Percentiles rank a stretch among this genome's conserved stretches.
These are phyloP conservation scores for Carex arenaria DNA, from an alignment of 202 grass and related monocot genomes.

Conservation along the genomic window DNA sequence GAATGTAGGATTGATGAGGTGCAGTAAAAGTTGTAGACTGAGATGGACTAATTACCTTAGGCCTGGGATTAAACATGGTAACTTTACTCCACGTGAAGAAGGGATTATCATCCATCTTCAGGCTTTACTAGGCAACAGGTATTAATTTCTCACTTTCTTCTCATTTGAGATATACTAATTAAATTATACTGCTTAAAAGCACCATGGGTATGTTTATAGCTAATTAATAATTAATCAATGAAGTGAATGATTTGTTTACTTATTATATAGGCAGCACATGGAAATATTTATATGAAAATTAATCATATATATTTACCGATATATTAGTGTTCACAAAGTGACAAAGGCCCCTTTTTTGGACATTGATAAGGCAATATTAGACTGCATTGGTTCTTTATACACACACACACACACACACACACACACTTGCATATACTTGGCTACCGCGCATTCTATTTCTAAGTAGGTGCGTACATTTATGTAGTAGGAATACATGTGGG, in stretches of 20 bases:
- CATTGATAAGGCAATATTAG: not conserved
- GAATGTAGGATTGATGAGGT: slow-evolving; percentile 28
- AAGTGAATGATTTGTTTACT: not conserved
- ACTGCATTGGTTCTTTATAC: not conserved
- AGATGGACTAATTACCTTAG: slow-evolving; percentile 37
- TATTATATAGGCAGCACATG: not conserved
- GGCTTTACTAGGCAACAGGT: slow-evolving; percentile 24
- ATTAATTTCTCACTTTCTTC: not conserved
- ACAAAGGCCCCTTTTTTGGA: not conserved
- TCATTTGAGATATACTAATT: not conserved
- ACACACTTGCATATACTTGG: not conserved
- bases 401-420: too few relatives aligned
- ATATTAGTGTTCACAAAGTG: not conserved
- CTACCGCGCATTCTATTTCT: not conserved
- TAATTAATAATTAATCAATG: not conserved
- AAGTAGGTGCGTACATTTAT: not conserved
- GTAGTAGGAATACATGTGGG: not conserved
- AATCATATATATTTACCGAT: not conserved
- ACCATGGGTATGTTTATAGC: not conserved
- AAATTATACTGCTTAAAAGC: not conserved
- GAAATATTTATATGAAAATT: not conserved
- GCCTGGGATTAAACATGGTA: slow-evolving; percentile 34
- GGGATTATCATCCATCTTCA: slow-evolving; percentile 35
- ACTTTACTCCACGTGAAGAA: slow-evolving; percentile 31
- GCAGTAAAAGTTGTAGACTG: slow-evolving; percentile 34